phyloP scores from a whole-genome alignment of 1,284 basidiomycete species.

The Ustilago cynodontis region DNA sequence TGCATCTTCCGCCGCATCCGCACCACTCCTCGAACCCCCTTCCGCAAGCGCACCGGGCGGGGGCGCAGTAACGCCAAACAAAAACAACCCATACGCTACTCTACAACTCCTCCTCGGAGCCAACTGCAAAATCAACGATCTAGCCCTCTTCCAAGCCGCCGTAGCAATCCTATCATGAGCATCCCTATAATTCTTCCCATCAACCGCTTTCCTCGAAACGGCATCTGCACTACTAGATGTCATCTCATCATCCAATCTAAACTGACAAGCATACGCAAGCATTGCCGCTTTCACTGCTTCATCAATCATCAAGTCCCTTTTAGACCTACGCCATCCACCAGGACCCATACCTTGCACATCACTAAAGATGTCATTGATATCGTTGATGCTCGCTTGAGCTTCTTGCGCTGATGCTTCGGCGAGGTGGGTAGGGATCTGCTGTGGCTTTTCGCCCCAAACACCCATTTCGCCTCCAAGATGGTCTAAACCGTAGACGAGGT shows the following conservation, averaged over 20 bases:
- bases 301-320: slow-evolving; percentile 49
- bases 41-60: slow-evolving; percentile 45
- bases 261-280: slow-evolving; percentile 56
- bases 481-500: slow-evolving; percentile 53
- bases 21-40: slow-evolving; percentile 34
- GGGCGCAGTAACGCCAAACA: slow-evolving; percentile 51
- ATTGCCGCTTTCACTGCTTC: slow-evolving; percentile 55
- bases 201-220: slow-evolving; percentile 22
- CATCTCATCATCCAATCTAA: slow-evolving; percentile 49
- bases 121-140: slow-evolving; percentile 46
- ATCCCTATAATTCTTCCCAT: slow-evolving; percentile 46
- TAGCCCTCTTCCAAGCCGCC: slow-evolving; percentile 51
- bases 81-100: slow-evolving; percentile 45
- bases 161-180: slow-evolving; percentile 52
- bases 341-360: slow-evolving; percentile 43
- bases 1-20: slow-evolving; percentile 51
- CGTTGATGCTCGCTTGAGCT: slow-evolving; percentile 33
- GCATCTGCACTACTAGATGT: slow-evolving; percentile 34
- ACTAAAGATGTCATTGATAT: slow-evolving; percentile 34
- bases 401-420: slow-evolving; percentile 26
- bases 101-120: slow-evolving; percentile 46
- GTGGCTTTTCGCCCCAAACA: slow-evolving; percentile 51
- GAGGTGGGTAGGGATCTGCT: slow-evolving; percentile 2
- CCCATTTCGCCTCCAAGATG: slow-evolving; percentile 55
- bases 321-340: slow-evolving; percentile 46